phyloP scores from a whole-genome alignment of 2,329 filamentous ascomycete genomes.

The Paecilomyces niveus region DNA sequence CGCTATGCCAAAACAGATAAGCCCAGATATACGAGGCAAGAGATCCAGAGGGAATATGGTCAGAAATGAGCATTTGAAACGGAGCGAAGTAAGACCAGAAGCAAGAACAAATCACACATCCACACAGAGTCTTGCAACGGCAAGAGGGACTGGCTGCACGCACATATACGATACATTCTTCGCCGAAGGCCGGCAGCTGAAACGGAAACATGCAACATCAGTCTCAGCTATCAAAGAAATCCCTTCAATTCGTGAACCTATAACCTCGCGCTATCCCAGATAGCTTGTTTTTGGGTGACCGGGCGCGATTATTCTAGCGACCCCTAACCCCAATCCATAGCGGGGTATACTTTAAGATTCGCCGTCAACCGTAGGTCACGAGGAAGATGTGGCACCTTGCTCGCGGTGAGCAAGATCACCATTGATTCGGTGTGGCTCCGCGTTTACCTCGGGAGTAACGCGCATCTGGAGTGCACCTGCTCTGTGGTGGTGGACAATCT shows the following conservation, averaged over 20 bases:
- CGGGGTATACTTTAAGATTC: neutral
- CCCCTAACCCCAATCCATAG: neutral
- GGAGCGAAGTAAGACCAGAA: neutral
- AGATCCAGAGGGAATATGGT: neutral
- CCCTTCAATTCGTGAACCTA: neutral
- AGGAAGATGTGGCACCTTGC: neutral
- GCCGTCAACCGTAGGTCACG: neutral
- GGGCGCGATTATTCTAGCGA: neutral
- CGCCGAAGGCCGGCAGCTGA: neutral
- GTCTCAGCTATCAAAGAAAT: neutral
- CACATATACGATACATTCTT: neutral
- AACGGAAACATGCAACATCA: neutral
- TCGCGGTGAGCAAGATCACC: conserved; percentile 11
- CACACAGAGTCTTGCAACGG: neutral
- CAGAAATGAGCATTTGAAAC: neutral
- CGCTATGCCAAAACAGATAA: conserved; percentile 12
- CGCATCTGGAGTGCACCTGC: conserved; percentile 6
- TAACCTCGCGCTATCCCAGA: neutral
- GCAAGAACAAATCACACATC: neutral
- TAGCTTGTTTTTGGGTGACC: neutral
- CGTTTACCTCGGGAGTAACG: conserved; percentile 8
- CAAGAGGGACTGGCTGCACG: neutral
- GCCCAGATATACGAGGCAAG: neutral
- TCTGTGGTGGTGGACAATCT: conserved; percentile 10
- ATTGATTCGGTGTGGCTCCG: conserved; percentile 10